A percentile compares a stretch with the other conserved stretches of the same genome.
Evolutionary conservation across 2,329 filamentous ascomycete species (phyloP).

Genomic region (Ophiocordyceps sinensis): DNA sequence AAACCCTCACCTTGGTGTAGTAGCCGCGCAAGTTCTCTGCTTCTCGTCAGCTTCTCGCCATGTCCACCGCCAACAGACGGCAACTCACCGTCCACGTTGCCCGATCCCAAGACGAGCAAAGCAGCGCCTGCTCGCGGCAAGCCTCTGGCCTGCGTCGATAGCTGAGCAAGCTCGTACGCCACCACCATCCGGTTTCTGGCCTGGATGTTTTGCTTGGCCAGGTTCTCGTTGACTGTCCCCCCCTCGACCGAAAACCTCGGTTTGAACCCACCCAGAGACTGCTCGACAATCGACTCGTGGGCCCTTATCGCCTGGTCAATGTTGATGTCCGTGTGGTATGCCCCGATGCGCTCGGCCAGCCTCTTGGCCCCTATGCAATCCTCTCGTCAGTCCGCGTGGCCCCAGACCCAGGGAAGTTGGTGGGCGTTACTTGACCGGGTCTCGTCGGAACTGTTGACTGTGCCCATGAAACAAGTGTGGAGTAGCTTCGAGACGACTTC

Average conservation of each 20-base stretch:
- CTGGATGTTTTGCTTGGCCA: conserved; percentile 55
- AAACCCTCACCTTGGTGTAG: conserved; percentile 26
- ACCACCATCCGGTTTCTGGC: conserved; percentile 50
- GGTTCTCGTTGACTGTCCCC: conserved; percentile 33
- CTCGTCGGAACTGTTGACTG: conserved; percentile 8
- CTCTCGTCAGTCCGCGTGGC: not conserved
- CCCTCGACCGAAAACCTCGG: conserved; percentile 22
- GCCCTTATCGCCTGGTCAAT: conserved; percentile 21
- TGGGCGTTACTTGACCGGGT: not conserved
- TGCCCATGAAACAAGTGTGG: conserved; percentile 42
- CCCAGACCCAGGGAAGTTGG: too few relatives aligned
- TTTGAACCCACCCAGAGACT: conserved; percentile 11
- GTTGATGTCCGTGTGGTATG: not conserved
- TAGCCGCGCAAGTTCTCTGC: conserved; percentile 30
- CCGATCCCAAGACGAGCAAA: conserved; percentile 46
- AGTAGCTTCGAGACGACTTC: conserved; percentile 33
- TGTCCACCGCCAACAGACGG: too few relatives aligned
- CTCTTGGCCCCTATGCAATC: not conserved
- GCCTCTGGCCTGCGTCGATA: conserved; percentile 43
- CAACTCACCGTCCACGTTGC: conserved; percentile 24
- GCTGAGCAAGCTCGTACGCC: conserved; percentile 47
- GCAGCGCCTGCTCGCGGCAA: conserved; percentile 35
- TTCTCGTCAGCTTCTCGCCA: too few relatives aligned
- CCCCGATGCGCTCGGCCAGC: conserved; percentile 1
- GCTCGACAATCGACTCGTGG: conserved; percentile 21